Base-by-base conservation (phyloP, 1,284 basidiomycete species). In the Phylloporus sp. region DNA sequence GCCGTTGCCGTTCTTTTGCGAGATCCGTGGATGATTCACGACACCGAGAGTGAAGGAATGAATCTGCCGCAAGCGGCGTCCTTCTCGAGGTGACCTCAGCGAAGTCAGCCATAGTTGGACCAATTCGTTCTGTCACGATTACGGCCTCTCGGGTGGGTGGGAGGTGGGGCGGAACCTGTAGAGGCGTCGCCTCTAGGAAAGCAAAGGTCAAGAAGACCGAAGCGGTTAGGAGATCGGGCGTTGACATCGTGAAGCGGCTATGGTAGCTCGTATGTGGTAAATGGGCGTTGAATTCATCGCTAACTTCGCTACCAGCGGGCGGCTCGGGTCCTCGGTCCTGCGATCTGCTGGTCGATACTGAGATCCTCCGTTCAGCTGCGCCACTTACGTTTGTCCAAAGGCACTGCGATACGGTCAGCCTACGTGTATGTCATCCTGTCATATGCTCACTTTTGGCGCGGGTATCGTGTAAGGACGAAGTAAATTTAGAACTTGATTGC, bases 81-180 rank as follows among this genome's bases (percentile, higher is more conserved):
- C 71, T 76, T 66, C 66, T 66, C 11, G 66, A 58, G 37, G 60
- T 64, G 62, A 75, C 73, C 40, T 72, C 73, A 54, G 71, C 71
- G 66, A 83, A 82, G 68, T 88, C 86, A 61, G 83, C 82, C 64
- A 78, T 74, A 28, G 86, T 87, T 6, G 86, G 85, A 1, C 84
- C 85, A 34, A 76, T 67, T 26, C 79, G 77, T 37, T 80, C 79
- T 58, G 72, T 78, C 20, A 79, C 77, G 31, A 75, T 70, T 29
- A 83, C 82, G 32, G 77, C 74, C 15, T 77, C 78, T 46, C 83
- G 79, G 42, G 78, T 84, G 39, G 77, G 70, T 3, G 81, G 84
- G n/a, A 88, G 75, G 64, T 86, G 84, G 15, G 74, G 76, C 8
- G 86, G 84, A 20, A 81, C 68, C 57, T 76, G 76, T 22, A 85